Percentiles rank a stretch among this genome's conserved stretches.
Conservation (phyloP, 2,329 filamentous ascomycete genomes). For the Sclerotiophoma versabilis region DNA sequence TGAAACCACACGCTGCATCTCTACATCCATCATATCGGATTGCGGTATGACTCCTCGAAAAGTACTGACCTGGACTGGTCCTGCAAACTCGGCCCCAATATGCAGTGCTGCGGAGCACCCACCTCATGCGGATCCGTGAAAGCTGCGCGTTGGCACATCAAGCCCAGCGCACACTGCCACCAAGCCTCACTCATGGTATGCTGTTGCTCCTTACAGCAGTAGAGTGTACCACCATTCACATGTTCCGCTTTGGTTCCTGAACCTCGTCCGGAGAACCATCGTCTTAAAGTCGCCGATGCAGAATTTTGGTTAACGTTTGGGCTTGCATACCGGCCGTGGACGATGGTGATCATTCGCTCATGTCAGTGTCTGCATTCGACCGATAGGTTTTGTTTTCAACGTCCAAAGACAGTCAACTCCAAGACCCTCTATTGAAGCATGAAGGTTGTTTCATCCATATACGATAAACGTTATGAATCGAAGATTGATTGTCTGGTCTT, state of each 20-base stretch:
- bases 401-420: neutral
- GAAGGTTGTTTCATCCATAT: no score
- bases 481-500: no score
- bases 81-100: conserved; percentile 21
- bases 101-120: conserved; percentile 21
- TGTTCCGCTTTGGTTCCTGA: neutral
- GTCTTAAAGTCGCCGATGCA: no score
- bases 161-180: conserved; percentile 24
- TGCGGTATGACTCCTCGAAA: conserved; percentile 11
- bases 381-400: neutral
- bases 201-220: neutral
- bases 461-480: no score
- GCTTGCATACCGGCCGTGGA: conserved; percentile 1
- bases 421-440: no score
- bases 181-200: neutral
- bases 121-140: conserved; percentile 1
- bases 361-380: neutral
- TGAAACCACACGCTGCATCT: conserved; percentile 15
- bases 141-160: conserved; percentile 4
- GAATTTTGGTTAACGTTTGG: neutral
- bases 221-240: no score
- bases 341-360: no score
- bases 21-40: conserved; percentile 8
- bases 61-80: neutral
- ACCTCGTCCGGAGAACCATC: no score